These are phyloP conservation scores for Rusavskia elegans DNA, from an alignment of 495 filamentous ascomycete species.

Conservation along the genomic window DNA sequence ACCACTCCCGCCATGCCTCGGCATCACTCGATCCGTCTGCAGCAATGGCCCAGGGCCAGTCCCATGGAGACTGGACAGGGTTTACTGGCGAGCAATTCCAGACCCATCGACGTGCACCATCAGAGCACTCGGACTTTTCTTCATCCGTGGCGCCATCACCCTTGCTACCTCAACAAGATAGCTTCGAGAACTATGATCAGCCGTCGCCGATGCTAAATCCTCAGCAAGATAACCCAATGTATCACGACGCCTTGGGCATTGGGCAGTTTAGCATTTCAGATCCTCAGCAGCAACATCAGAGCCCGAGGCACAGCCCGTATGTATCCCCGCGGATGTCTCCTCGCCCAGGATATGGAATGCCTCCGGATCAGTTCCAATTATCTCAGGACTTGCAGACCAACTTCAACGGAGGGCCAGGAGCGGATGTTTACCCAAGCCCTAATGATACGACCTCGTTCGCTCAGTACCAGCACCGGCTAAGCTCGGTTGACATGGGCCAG, in stretches of 20 bases:
- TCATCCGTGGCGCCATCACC: conserved; percentile 74
- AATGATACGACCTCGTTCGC: conserved; percentile 37
- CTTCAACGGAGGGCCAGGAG: conserved; percentile 30
- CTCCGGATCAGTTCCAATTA: conserved; percentile 35
- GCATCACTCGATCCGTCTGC: conserved; percentile 70
- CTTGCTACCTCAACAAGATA: conserved; percentile 60
- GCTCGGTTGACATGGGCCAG: conserved; percentile 43
- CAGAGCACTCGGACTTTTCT: conserved; percentile 78
- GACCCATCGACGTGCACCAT: conserved; percentile 65
- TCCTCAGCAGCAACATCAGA: conserved; percentile 39
- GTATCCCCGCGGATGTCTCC: conserved; percentile 71
- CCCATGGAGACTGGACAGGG: conserved; percentile 46
- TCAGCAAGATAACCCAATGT: conserved; percentile 52
- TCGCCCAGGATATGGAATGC: conserved; percentile 42
- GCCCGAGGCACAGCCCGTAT: conserved; percentile 71
- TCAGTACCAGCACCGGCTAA: conserved; percentile 11
- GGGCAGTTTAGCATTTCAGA: conserved; percentile 74
- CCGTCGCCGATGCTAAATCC: conserved; percentile 68
- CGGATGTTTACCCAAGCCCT: conserved; percentile 37
- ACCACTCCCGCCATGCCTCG: conserved; percentile 66
- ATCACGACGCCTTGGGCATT: conserved; percentile 63
- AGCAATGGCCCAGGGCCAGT: conserved; percentile 46
- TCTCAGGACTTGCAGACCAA: conserved; percentile 26
- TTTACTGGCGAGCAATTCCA: conserved; percentile 52
- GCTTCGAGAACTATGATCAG: conserved; percentile 57